Evolutionary conservation across 331 rosid species (phyloP).

Genomic region (Quercus phellos): DNA sequence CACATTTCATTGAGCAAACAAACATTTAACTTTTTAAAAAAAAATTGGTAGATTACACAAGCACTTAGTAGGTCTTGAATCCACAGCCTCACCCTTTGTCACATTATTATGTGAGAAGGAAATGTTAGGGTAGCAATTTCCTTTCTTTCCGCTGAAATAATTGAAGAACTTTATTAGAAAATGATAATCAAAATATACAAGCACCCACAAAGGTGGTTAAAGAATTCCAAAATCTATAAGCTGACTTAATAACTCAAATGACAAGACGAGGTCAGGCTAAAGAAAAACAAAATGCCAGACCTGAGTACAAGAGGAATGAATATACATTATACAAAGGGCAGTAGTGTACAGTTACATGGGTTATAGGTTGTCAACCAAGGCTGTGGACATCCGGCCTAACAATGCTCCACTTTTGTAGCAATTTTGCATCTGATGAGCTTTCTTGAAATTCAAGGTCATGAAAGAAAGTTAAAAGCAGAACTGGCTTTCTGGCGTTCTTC

Average conservation of each 20-base stretch:
- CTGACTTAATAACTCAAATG: neutral
- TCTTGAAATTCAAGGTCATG: neutral
- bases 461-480: neutral
- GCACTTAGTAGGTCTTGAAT: too few species aligned
- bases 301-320: constrained; percentile 16
- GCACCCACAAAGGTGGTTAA: neutral
- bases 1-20: too few species aligned
- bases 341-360: constrained; percentile 28
- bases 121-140: too few species aligned
- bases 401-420: constrained; percentile 5
- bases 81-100: too few species aligned
- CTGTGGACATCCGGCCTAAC: constrained; percentile 12
- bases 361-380: constrained; percentile 17
- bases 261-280: constrained; percentile 34
- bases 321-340: constrained; percentile 13
- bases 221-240: constrained; percentile 4
- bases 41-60: too few species aligned
- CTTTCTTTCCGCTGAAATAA: neutral
- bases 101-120: too few species aligned
- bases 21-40: too few species aligned
- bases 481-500: neutral
- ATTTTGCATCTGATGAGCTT: neutral
- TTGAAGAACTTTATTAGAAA: neutral
- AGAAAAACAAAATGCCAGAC: constrained; percentile 38
- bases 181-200: neutral